Base-by-base conservation (phyloP, 1,139 yeast species). In the Magnusiomyces suaveolens region DNA sequence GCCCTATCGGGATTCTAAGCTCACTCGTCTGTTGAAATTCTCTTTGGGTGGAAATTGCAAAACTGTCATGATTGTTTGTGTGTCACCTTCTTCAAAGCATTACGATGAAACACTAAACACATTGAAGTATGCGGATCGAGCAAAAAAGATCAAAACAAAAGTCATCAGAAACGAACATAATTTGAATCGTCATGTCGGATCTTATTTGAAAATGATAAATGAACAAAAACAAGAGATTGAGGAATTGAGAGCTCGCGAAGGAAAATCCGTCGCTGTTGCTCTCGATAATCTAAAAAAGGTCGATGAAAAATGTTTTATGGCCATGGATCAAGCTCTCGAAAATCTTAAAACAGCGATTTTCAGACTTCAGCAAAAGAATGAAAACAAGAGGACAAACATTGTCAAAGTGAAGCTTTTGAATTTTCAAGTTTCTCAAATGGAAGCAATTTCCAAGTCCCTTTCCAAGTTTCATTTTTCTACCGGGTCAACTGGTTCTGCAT, bases 31-130 rank as follows among this genome's bases (percentile, higher is more conserved):
- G 53, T 76, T 90, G 55, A 88, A 89, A 65, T 88, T 87, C 66
- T 88, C 96, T 0, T 73, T 90, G n/a, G 96, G 96, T 2, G 97
- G 97, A 0, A 87, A 88, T 66, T 89, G 97, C 70, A 85, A 87
- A 68, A 90, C 97, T 0, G 92, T 88, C 3, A 90, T 90, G 97
- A 87, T 90, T 62, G 97, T 89, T 0, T 90, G 97, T 69, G 80
- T 90, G 2, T 84, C 95, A 2, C 97, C 97, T 0, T 84, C 89
- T 59, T 79, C 87, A 38, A 77, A 76, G 44, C 96, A 90, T 67
- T 88, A 87, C 66, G 97, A 90, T 65, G 97, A 90, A 65, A 89
- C 97, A 0, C 74, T 87, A 54, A 90, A 89, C 67, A 87, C 97
- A 0, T 75, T 90, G 56, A 87, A 87, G 66, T 90, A 89, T 67